Percentiles rank a stretch among this genome's conserved stretches.
phyloP scores from a whole-genome alignment of 768 basidiomycete genomes.

The Pleurotus giganteus region DNA sequence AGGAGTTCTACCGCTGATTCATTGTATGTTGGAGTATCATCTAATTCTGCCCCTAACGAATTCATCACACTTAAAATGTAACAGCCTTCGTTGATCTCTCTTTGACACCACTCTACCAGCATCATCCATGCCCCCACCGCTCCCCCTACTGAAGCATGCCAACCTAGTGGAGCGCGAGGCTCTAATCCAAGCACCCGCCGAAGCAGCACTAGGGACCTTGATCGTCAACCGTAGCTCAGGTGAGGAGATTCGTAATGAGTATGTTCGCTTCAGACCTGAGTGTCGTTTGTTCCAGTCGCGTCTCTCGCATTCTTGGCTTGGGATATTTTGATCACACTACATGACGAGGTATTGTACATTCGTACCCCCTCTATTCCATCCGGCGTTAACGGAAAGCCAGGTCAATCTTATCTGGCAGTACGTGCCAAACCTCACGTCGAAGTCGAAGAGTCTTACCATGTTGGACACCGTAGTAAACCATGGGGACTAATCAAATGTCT shows the following conservation, averaged over 20 bases:
- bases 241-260: conserved; percentile 4
- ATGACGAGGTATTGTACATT: not conserved
- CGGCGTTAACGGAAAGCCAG: not conserved
- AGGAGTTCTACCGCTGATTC: no score
- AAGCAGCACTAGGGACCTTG: conserved; percentile 22
- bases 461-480: conserved; percentile 10
- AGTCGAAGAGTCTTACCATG: not conserved
- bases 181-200: conserved; percentile 22
- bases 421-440: not conserved
- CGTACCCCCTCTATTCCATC: not conserved
- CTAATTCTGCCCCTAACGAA: no score
- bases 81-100: no score
- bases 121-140: no score
- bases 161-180: not conserved
- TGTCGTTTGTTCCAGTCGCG: not conserved
- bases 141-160: conserved; percentile 11
- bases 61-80: no score
- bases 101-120: no score
- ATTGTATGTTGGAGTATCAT: no score
- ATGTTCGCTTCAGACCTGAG: not conserved
- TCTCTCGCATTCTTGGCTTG: conserved; percentile 5
- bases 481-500: conserved; percentile 34
- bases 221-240: conserved; percentile 32
- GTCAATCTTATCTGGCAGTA: conserved; percentile 8
- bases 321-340: conserved; percentile 1